These are phyloP conservation scores for Begonia loranthoides DNA, from an alignment of 306 rosid species.

Conservation along the genomic window DNA sequence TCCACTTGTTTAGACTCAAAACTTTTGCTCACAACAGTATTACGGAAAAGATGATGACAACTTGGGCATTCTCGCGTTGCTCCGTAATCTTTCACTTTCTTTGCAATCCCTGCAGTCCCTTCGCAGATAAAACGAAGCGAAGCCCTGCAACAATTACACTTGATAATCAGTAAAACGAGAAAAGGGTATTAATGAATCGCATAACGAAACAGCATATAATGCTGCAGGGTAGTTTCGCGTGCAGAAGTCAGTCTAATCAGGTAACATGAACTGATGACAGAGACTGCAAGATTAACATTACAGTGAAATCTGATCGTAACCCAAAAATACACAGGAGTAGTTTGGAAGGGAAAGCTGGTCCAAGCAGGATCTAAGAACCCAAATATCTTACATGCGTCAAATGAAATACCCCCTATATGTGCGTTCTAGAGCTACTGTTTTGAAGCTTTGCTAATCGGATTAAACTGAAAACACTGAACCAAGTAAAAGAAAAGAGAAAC, in stretches of 20 bases:
- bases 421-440: too few relatives aligned
- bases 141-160: not conserved
- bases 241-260: not conserved
- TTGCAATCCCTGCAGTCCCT: not conserved
- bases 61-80: not conserved
- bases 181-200: not conserved
- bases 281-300: not conserved
- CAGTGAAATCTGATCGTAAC: not conserved
- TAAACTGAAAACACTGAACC: too few relatives aligned
- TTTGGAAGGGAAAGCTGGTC: too few relatives aligned
- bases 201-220: not conserved
- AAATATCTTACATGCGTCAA: too few relatives aligned
- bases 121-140: too few relatives aligned
- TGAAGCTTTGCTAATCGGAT: too few relatives aligned
- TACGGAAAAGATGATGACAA: not conserved
- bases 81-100: not conserved
- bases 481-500: not conserved
- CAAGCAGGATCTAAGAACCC: too few relatives aligned
- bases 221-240: not conserved
- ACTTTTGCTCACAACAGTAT: not conserved
- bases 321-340: too few relatives aligned
- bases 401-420: too few relatives aligned
- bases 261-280: not conserved
- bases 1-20: not conserved
- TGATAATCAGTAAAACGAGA: not conserved